Conservation (phyloP, 2,329 filamentous ascomycete genomes). For the Trichoderma asperellum region DNA sequence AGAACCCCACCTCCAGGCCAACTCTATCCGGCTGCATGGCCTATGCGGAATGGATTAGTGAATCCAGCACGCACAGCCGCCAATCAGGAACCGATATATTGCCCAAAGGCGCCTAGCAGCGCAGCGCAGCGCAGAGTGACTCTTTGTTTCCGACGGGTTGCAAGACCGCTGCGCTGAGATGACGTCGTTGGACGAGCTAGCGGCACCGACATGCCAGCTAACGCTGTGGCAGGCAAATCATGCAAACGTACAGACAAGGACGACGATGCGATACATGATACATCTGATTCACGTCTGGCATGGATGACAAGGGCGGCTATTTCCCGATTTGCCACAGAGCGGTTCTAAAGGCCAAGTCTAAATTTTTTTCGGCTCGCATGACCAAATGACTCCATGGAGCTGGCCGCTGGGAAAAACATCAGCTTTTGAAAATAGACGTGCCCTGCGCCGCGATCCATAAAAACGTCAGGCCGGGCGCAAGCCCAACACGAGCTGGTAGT, state of each 20-base stretch:
- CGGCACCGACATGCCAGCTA: slow-evolving; percentile 22
- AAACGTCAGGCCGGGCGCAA: slow-evolving; percentile 25
- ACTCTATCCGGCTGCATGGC: slow-evolving; percentile 26
- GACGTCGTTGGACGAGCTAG: slow-evolving; percentile 24
- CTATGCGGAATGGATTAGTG: slow-evolving; percentile 20
- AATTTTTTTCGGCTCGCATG: slow-evolving; percentile 20
- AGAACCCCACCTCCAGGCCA: slow-evolving; percentile 20
- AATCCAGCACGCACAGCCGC: slow-evolving; percentile 3
- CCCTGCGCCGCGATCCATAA: slow-evolving; percentile 20
- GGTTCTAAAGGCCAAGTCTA: background rate
- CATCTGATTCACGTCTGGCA: slow-evolving; percentile 14
- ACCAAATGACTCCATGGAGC: slow-evolving; percentile 22
- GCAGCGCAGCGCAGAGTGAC: background rate
- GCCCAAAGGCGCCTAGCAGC: slow-evolving; percentile 13
- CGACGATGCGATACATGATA: background rate
- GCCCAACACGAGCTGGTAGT: slow-evolving; percentile 26
- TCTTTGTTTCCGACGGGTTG: slow-evolving; percentile 23
- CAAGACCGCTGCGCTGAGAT: slow-evolving; percentile 15
- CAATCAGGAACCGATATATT: slow-evolving; percentile 5
- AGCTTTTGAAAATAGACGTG: slow-evolving; percentile 24
- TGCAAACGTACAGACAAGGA: background rate
- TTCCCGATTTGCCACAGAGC: slow-evolving; percentile 16
- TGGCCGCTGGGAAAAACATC: slow-evolving; percentile 6
- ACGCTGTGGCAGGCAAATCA: slow-evolving; percentile 18
- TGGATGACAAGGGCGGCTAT: background rate